Evolutionary conservation across 2,329 filamentous ascomycete species (phyloP).

Genomic region (Colletotrichum sansevieriae): DNA sequence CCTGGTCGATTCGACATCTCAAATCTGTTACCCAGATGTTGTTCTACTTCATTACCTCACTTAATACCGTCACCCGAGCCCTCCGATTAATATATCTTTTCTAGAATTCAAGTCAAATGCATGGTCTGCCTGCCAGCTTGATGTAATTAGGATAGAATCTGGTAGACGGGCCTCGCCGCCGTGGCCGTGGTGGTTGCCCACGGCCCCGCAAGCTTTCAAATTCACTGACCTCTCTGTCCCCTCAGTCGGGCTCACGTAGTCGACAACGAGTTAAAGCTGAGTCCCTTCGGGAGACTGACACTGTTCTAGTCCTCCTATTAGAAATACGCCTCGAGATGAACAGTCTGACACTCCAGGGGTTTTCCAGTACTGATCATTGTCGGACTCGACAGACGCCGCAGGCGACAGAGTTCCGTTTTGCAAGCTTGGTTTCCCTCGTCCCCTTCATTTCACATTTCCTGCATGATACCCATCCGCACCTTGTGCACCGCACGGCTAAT

Average conservation of each 20-base stretch:
- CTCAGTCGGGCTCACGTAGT: slow-evolving; percentile 7
- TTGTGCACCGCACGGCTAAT: background rate
- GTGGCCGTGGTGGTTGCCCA: background rate
- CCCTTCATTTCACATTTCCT: background rate
- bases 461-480: background rate
- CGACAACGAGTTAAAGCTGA: background rate
- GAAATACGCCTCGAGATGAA: background rate
- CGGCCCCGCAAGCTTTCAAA: slow-evolving; percentile 7
- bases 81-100: background rate
- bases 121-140: background rate
- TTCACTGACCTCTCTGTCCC: slow-evolving; percentile 11
- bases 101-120: background rate
- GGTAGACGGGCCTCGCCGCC: background rate
- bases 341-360: background rate
- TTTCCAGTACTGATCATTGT: no score
- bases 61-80: background rate
- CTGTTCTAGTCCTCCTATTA: background rate
- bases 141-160: slow-evolving; percentile 16
- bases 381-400: no score
- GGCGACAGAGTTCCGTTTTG: background rate
- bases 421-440: background rate
- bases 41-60: background rate
- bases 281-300: background rate
- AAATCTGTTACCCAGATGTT: slow-evolving; percentile 4
- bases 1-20: slow-evolving; percentile 11